Percentiles rank a stretch among this genome's conserved stretches.
These are phyloP conservation scores for Loxodes magnus DNA, from an alignment of 73 alveolate species.

Conservation along the genomic window DNA sequence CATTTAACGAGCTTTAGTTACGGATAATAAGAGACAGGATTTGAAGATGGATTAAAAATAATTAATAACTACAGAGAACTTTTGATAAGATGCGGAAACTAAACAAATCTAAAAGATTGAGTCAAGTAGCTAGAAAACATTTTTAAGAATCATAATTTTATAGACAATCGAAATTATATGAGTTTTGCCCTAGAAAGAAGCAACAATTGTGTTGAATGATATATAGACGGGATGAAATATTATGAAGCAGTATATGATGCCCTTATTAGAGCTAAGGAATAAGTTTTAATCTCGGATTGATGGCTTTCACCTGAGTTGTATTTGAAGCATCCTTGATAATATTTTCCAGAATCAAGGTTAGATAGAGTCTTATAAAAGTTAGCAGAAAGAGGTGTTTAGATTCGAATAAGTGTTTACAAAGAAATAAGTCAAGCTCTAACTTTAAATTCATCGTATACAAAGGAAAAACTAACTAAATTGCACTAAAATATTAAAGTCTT, in stretches of 20 bases:
- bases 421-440: constrained; percentile 69
- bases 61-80: constrained; percentile 14
- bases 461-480: constrained; percentile 40
- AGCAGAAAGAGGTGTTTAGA: constrained; percentile 84
- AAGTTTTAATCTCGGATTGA: constrained; percentile 92
- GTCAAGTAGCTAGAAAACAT: constrained; percentile 1
- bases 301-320: constrained; percentile 91
- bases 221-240: constrained; percentile 39
- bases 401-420: constrained; percentile 52
- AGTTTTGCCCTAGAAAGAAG: constrained; percentile 32
- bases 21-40: constrained; percentile 24
- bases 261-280: constrained; percentile 45
- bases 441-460: constrained; percentile 47
- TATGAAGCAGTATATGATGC: constrained; percentile 23
- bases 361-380: neutral
- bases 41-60: constrained; percentile 17
- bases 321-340: constrained; percentile 51
- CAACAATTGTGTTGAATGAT: constrained; percentile 23
- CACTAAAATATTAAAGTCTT: constrained; percentile 72
- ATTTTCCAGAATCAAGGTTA: neutral
- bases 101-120: constrained; percentile 13
- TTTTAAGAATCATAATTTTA: constrained; percentile 19
- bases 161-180: constrained; percentile 14
- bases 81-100: constrained; percentile 7
- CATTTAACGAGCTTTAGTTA: constrained; percentile 11